phyloP scores from a whole-genome alignment of 2,329 filamentous ascomycete genomes.

The Colletotrichum tropicale region DNA sequence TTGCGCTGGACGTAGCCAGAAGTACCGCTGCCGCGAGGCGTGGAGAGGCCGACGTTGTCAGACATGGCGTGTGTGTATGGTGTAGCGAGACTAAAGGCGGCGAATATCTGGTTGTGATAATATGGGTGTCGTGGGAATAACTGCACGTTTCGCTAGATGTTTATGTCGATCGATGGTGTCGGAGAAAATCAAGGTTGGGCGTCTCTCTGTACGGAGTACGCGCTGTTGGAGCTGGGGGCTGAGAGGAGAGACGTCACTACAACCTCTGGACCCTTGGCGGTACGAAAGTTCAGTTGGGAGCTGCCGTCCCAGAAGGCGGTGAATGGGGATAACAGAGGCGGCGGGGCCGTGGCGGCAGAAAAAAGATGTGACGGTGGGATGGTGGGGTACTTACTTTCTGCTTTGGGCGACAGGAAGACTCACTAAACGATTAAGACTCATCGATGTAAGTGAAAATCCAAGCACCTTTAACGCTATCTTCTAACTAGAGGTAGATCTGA shows the following conservation, averaged over 20 bases:
- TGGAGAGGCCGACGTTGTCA: slow-evolving; percentile 94
- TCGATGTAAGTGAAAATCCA: slow-evolving; percentile 13
- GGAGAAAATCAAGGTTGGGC: background rate
- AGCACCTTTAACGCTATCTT: background rate
- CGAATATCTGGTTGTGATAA: background rate
- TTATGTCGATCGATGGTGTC: background rate
- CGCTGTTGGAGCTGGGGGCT: background rate
- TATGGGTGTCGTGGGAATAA: background rate
- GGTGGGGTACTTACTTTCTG: slow-evolving; percentile 16
- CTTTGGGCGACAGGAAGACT: slow-evolving; percentile 14
- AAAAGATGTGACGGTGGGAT: slow-evolving; percentile 8
- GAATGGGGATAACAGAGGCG: background rate
- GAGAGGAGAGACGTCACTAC: slow-evolving; percentile 10
- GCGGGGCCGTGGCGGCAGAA: slow-evolving; percentile 1
- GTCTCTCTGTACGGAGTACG: background rate
- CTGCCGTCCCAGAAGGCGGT: slow-evolving; percentile 2
- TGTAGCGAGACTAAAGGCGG: background rate
- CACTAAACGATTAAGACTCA: slow-evolving; percentile 12
- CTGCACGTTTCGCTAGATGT: background rate
- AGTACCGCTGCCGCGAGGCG: slow-evolving; percentile 92
- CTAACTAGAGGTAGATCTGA: background rate
- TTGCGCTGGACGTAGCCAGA: slow-evolving; percentile 98
- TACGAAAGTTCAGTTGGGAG: slow-evolving; percentile 1
- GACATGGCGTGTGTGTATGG: slow-evolving; percentile 70
- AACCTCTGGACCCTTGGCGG: slow-evolving; percentile 7